Conservation (phyloP, 192 early-diverging fungal genomes). For the Funneliformis geosporum region DNA sequence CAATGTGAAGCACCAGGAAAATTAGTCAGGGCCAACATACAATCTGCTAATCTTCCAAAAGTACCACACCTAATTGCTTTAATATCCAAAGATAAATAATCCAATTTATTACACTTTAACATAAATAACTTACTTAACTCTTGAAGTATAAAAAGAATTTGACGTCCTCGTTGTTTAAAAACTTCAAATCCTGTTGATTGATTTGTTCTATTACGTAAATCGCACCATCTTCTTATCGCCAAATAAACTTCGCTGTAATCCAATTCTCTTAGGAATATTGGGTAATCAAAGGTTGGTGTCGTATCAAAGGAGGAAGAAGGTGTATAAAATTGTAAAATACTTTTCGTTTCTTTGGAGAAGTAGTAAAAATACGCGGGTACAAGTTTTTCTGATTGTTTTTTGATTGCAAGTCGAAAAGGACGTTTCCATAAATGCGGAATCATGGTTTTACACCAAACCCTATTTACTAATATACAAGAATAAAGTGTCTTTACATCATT, state of each 20-base stretch:
- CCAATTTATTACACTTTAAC: not conserved
- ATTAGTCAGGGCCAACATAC: not conserved
- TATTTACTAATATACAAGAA: conserved; percentile 13
- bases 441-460: not conserved
- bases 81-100: not conserved
- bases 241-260: not conserved
- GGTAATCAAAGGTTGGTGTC: not conserved
- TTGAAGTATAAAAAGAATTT: not conserved
- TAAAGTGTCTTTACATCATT: not conserved
- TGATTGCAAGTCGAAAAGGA: not conserved
- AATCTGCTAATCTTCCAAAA: not conserved
- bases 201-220: not conserved
- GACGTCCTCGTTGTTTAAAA: not conserved
- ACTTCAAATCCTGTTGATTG: not conserved
- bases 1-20: not conserved
- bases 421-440: not conserved
- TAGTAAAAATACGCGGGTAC: not conserved
- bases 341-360: not conserved
- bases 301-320: not conserved
- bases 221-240: not conserved
- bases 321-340: not conserved
- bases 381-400: not conserved
- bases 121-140: not conserved
- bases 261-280: not conserved
- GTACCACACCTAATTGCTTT: not conserved